Percentiles rank a stretch among this genome's conserved stretches.
Evolutionary conservation across 2,329 filamentous ascomycete genomes (phyloP).

Genomic region (Coleophoma crateriformis): DNA sequence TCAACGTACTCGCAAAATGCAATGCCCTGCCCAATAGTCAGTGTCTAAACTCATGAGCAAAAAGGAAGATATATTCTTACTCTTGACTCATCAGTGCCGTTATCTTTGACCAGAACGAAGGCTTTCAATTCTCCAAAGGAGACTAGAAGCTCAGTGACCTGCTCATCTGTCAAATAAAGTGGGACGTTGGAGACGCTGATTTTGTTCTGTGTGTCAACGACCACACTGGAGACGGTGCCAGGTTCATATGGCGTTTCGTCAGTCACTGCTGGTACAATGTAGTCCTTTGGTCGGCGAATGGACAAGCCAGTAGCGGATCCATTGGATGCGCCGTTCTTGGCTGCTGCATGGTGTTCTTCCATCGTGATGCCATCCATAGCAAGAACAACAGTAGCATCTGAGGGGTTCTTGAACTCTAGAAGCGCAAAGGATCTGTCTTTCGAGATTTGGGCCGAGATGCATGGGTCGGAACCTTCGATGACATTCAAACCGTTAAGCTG

Average conservation of each 20-base stretch:
- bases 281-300: slow-evolving; percentile 89
- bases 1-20: slow-evolving; percentile 95
- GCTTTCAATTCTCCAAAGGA: slow-evolving; percentile 92
- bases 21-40: slow-evolving; percentile 61
- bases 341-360: slow-evolving; percentile 61
- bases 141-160: slow-evolving; percentile 83
- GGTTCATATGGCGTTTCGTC: slow-evolving; percentile 71
- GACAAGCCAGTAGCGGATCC: slow-evolving; percentile 53
- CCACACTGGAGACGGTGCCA: slow-evolving; percentile 71
- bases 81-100: slow-evolving; percentile 76
- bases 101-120: slow-evolving; percentile 86
- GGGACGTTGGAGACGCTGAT: slow-evolving; percentile 90
- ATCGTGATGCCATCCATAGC: slow-evolving; percentile 87
- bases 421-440: slow-evolving; percentile 77
- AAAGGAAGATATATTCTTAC: slow-evolving; percentile 45
- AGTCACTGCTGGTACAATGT: slow-evolving; percentile 79
- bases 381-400: slow-evolving; percentile 85
- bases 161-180: slow-evolving; percentile 80
- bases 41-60: slow-evolving; percentile 6
- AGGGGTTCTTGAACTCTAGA: slow-evolving; percentile 81
- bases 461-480: slow-evolving; percentile 77
- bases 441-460: slow-evolving; percentile 75
- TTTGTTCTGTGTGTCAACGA: slow-evolving; percentile 92
- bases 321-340: slow-evolving; percentile 45
- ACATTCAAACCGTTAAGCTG: slow-evolving; percentile 97